Base-by-base conservation (phyloP, 345 rosid species). In the Xanthoceras sorbifolium region DNA sequence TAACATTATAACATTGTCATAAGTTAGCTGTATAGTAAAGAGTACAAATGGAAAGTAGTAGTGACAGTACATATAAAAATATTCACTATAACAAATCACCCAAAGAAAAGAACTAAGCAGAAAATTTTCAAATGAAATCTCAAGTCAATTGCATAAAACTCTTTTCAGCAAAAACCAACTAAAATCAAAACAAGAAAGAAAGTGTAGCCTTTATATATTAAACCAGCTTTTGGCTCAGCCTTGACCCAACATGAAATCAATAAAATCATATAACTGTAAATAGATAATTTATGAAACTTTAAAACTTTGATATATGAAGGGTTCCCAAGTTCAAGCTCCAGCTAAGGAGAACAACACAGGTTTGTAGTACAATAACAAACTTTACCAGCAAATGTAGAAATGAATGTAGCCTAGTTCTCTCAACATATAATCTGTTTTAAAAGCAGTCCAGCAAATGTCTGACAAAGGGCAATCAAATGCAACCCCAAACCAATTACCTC, bases 1-100 rank as follows among this genome's bases (percentile, higher is more conserved):
- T 28, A 66, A 48, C 25, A 78, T 50, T 20, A 71, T 42, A 71
- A 64, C 72, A 67, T n/a, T 38, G 71, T 55, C 69, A 73, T 12
- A 74, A 71, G 62, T 77, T 52, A 68, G 84, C 36, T 59, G 31
- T 67, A 59, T 40, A 86, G 52, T 54, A 70, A 52, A 54, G 15
- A 69, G 20, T 14, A 28, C 32, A 76, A 75, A 50, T 59, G 26
- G 67, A n/a, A n/a, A n/a, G n/a, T n/a, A n/a, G n/a, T n/a, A n/a
- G n/a, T n/a, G n/a, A 75, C 32, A 64, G 28, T 22, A 61, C 72
- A 69, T 23, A 50, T 12, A 75, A 44, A 77, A 22, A 52, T 23
- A 23, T 55, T 70, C 18, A 70, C 54, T 34, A 22, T 20, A 52
- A 11, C 18, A 67, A 18, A 36, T 63, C 59, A 52, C 28, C 68